phyloP scores from a whole-genome alignment of 106 monocot species.

The Vanilla planifolia region DNA sequence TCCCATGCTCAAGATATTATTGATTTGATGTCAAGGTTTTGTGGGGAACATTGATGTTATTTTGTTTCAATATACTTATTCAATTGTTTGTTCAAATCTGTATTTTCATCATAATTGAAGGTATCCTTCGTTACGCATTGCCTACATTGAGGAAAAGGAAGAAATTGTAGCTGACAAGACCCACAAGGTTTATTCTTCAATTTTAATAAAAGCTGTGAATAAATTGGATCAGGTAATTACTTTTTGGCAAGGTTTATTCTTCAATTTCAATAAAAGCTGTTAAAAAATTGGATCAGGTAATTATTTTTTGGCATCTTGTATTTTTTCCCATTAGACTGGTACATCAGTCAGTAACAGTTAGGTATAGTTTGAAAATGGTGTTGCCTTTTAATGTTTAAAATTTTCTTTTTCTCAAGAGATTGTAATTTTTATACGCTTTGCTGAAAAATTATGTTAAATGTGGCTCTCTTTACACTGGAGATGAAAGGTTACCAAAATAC shows the following conservation, averaged over 20 bases:
- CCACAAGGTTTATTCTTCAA: conserved; percentile 56
- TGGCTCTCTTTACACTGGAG: no score
- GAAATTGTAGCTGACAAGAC: conserved; percentile 19
- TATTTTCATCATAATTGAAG: conserved; percentile 19
- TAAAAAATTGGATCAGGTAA: conserved; percentile 65
- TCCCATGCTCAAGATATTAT: conserved; percentile 67
- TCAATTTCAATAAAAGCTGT: conserved; percentile 60
- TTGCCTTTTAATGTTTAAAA: no score
- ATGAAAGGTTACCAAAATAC: no score
- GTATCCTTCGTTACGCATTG: conserved; percentile 62
- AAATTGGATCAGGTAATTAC: conserved; percentile 58
- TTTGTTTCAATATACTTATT: neutral
- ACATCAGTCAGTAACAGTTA: no score
- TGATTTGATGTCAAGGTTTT: conserved; percentile 62
- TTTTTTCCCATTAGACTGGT: no score
- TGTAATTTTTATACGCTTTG: no score
- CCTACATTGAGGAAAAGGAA: conserved; percentile 78
- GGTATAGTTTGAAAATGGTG: no score
- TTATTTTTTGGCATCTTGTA: conserved; percentile 38
- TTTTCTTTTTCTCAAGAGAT: no score
- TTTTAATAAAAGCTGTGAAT: conserved; percentile 60
- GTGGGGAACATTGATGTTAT: neutral
- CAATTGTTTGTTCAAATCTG: neutral
- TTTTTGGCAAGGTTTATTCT: conserved; percentile 51
- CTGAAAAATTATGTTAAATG: no score